These are phyloP conservation scores for Euphorbia lathyris DNA, from an alignment of 345 rosid species.

Conservation along the genomic window DNA sequence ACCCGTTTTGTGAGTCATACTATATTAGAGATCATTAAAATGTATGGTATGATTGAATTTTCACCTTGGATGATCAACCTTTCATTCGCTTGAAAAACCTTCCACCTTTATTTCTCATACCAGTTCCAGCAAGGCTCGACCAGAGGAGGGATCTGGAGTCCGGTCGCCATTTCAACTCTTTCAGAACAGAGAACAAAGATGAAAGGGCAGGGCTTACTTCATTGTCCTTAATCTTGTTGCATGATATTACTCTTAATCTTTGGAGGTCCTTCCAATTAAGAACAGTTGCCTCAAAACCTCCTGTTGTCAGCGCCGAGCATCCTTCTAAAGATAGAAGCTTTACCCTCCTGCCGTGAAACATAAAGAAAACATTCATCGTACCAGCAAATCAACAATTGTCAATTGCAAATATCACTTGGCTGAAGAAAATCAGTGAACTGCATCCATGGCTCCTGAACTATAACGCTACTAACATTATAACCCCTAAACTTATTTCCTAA, in stretches of 20 bases:
- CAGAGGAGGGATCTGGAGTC: conserved; percentile 66
- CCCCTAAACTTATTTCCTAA: no score
- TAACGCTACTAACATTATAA: not conserved
- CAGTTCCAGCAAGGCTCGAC: conserved; percentile 58
- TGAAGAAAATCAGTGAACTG: no score
- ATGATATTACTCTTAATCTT: conserved; percentile 57
- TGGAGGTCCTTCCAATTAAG: conserved; percentile 72
- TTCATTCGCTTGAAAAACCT: conserved; percentile 3
- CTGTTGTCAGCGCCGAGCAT: conserved; percentile 73
- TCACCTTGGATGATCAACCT: no score
- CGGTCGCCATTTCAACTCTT: conserved; percentile 91
- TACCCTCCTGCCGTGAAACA: conserved; percentile 55
- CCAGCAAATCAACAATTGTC: no score
- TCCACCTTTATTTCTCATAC: conserved; percentile 67
- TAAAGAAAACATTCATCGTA: not conserved
- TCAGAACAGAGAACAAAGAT: conserved; percentile 60
- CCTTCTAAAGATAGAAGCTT: conserved; percentile 70
- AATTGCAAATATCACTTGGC: no score
- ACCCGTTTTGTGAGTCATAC: no score
- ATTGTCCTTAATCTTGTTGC: conserved; percentile 69
- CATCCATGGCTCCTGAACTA: no score
- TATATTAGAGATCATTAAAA: no score
- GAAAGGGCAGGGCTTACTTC: conserved; percentile 72
- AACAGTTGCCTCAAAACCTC: conserved; percentile 68
- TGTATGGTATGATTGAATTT: no score